Conservation (phyloP, 1,284 basidiomycete species). For the Tausonia pullulans region DNA sequence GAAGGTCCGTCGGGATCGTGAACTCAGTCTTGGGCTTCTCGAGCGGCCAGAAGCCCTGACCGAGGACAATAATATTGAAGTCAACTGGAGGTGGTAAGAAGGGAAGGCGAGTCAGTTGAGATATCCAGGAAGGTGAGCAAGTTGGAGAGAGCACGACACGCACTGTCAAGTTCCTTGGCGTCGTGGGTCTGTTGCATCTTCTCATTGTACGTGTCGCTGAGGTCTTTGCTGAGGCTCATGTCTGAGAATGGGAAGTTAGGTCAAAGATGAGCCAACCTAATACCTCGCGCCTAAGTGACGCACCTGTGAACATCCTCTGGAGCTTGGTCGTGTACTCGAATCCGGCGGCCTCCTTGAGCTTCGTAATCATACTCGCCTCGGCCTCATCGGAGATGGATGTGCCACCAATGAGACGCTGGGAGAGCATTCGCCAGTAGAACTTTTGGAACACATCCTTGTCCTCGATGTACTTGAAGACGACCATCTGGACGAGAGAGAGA, state of each 20-base stretch:
- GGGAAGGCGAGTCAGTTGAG: neutral
- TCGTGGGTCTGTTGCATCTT: constrained; percentile 72
- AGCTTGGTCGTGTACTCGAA: constrained; percentile 99
- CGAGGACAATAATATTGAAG: constrained; percentile 87
- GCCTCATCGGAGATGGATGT: constrained; percentile 93
- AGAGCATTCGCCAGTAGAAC: constrained; percentile 95
- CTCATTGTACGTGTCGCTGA: constrained; percentile 94
- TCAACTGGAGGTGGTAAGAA: constrained; percentile 44
- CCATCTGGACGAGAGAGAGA: constrained; percentile 52
- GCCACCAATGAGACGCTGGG: constrained; percentile 84
- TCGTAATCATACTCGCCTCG: constrained; percentile 97
- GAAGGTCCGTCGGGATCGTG: constrained; percentile 76
- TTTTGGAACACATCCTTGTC: constrained; percentile 99
- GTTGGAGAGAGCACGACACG: constrained; percentile 11
- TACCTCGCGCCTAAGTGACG: constrained; percentile 20
- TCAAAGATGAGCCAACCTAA: neutral
- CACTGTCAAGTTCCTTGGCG: constrained; percentile 42
- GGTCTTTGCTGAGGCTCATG: constrained; percentile 89
- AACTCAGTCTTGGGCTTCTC: constrained; percentile 74
- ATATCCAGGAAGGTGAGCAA: neutral
- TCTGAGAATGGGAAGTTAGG: constrained; percentile 43
- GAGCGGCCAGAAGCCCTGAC: constrained; percentile 94
- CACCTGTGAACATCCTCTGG: constrained; percentile 94
- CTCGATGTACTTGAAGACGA: constrained; percentile 97
- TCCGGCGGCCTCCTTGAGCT: constrained; percentile 94